phyloP scores from a whole-genome alignment of 306 rosid species.

The Chamaecrista fasciculata region DNA sequence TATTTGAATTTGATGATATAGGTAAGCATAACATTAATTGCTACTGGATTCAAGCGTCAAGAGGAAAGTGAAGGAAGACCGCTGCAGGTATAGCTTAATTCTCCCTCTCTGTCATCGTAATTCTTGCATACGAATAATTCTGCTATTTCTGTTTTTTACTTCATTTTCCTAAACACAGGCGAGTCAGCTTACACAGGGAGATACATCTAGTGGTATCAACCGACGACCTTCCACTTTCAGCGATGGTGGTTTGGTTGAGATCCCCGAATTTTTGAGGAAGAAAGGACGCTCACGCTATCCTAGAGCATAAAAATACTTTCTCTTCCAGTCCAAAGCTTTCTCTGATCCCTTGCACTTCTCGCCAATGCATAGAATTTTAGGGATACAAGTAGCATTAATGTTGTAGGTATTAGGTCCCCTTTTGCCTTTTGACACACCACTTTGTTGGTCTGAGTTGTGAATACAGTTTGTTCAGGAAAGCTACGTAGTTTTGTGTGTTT shows the following conservation, averaged over 20 bases:
- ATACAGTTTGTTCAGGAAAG: constrained; percentile 28
- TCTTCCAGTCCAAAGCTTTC: not conserved
- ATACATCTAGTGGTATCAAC: constrained; percentile 45
- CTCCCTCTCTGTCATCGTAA: not conserved
- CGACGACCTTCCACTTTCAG: constrained; percentile 56
- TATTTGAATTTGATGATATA: constrained; percentile 40
- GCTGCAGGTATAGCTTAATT: constrained; percentile 46
- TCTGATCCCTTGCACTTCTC: constrained; percentile 20
- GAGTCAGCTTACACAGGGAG: constrained; percentile 60
- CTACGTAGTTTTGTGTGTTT: constrained; percentile 11
- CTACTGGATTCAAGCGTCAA: constrained; percentile 91
- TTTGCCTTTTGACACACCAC: constrained; percentile 21
- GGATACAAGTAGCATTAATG: constrained; percentile 30
- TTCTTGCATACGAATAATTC: not conserved
- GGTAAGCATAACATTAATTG: constrained; percentile 86
- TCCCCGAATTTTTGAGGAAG: constrained; percentile 84
- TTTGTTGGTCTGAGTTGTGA: constrained; percentile 34
- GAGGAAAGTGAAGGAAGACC: constrained; percentile 74
- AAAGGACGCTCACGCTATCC: constrained; percentile 81
- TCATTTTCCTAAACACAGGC: constrained; percentile 41
- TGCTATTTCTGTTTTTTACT: no score
- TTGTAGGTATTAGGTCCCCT: constrained; percentile 32
- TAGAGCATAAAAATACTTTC: constrained; percentile 46
- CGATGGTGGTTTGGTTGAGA: constrained; percentile 65
- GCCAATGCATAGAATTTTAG: constrained; percentile 29